Conservation (phyloP, 371 early-diverging fungal genomes). For the Actinomortierella ambigua region DNA sequence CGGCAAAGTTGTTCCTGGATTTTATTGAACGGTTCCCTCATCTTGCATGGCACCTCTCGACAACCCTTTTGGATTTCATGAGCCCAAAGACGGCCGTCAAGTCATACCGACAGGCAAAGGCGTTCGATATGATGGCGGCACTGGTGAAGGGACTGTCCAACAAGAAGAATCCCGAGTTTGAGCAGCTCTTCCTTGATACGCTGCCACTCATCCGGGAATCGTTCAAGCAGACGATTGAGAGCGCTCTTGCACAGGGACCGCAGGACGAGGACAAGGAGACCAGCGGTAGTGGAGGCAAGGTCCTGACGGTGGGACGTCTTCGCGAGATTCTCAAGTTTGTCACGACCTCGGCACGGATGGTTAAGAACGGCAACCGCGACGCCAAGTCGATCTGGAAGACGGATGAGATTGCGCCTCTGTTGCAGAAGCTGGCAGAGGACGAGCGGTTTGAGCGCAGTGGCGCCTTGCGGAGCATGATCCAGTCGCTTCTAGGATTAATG, state of each 20-base stretch:
- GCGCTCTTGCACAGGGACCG: constrained; percentile 45
- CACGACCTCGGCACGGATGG: constrained; percentile 36
- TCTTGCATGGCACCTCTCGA: constrained; percentile 63
- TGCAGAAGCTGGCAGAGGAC: constrained; percentile 39
- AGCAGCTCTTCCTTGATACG: constrained; percentile 30
- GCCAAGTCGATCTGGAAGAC: constrained; percentile 44
- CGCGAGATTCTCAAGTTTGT: constrained; percentile 53
- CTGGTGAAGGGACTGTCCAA: constrained; percentile 55
- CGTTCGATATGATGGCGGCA: constrained; percentile 53
- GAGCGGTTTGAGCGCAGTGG: constrained; percentile 33
- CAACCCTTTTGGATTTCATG: constrained; percentile 56
- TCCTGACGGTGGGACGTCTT: constrained; percentile 43
- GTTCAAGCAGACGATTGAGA: constrained; percentile 42
- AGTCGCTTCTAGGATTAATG: constrained; percentile 41
- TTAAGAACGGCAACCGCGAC: constrained; percentile 31
- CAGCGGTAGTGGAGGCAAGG: constrained; percentile 35
- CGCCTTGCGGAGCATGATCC: constrained; percentile 39
- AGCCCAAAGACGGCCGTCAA: constrained; percentile 62
- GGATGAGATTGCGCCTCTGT: constrained; percentile 32
- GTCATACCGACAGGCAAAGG: constrained; percentile 70
- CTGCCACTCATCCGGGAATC: constrained; percentile 43
- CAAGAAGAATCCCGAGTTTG: constrained; percentile 44
- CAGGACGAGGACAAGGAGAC: constrained; percentile 44
- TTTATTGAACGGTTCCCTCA: constrained; percentile 67
- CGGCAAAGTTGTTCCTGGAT: constrained; percentile 66